phyloP scores from a whole-genome alignment of 495 filamentous ascomycete species.

The Cryomyces minteri region DNA sequence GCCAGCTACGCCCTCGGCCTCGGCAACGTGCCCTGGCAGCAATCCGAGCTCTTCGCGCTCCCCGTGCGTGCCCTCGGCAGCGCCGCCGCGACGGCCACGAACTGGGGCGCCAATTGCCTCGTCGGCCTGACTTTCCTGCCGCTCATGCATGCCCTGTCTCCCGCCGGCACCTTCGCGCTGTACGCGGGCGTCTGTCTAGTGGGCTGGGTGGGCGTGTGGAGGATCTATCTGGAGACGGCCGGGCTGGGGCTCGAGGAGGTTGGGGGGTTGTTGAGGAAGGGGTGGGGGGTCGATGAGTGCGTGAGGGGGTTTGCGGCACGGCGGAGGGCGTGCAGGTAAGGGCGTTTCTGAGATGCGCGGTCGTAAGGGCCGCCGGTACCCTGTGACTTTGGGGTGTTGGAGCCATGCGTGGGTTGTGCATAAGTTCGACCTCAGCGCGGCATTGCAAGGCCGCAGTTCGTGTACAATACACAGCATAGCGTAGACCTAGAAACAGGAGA shows the following conservation, averaged over 20 bases:
- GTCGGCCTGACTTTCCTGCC: conserved; percentile 75
- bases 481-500: too few species aligned
- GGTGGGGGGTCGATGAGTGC: conserved; percentile 47
- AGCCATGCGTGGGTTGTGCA: too few species aligned
- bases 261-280: conserved; percentile 49
- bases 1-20: conserved; percentile 74
- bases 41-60: conserved; percentile 77
- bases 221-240: conserved; percentile 71
- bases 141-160: conserved; percentile 61
- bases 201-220: conserved; percentile 48
- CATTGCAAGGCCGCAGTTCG: too few species aligned
- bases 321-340: background rate
- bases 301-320: conserved; percentile 6
- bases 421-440: too few species aligned
- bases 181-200: conserved; percentile 52
- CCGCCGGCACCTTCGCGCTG: conserved; percentile 57
- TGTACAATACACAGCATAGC: too few species aligned
- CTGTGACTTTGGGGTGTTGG: too few species aligned
- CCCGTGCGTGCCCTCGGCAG: conserved; percentile 68
- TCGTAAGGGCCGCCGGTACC: background rate
- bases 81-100: conserved; percentile 66
- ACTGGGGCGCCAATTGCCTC: conserved; percentile 81
- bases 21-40: conserved; percentile 87
- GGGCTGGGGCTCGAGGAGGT: conserved; percentile 71
- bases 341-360: background rate